Conservation (phyloP, 2,329 filamentous ascomycete species). For the Ophiostoma sp. region DNA sequence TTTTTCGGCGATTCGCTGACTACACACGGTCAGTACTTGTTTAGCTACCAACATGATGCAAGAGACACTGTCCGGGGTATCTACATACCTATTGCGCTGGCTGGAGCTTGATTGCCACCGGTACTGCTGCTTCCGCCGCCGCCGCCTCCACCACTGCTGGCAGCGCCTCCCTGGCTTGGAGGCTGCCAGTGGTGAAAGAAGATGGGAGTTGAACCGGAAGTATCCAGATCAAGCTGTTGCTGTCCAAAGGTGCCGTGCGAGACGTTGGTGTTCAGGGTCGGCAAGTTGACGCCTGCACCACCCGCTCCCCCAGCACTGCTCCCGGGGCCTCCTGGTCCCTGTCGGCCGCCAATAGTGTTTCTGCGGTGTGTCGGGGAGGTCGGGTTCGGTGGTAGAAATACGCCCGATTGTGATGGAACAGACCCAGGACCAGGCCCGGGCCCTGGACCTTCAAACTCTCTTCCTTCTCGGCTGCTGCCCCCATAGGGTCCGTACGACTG, state of each 20-base stretch:
- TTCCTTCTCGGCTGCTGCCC: conserved; percentile 32
- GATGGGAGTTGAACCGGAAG: conserved; percentile 59
- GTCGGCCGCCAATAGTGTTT: conserved; percentile 12
- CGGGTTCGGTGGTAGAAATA: conserved; percentile 42
- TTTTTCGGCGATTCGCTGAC: conserved; percentile 68
- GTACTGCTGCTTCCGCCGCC: conserved; percentile 2
- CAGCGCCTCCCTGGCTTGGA: conserved; percentile 47
- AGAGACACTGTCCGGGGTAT: not conserved
- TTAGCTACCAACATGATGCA: not conserved
- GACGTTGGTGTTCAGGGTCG: conserved; percentile 43
- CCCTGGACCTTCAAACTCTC: conserved; percentile 4
- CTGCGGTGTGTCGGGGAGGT: conserved; percentile 36
- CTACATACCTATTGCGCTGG: not conserved
- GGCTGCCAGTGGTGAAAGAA: conserved; percentile 95
- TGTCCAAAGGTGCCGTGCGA: conserved; percentile 42
- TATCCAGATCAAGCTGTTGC: conserved; percentile 54
- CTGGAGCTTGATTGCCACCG: not conserved
- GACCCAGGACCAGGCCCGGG: conserved; percentile 28
- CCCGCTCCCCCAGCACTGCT: not conserved
- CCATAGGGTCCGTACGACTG: conserved; percentile 41
- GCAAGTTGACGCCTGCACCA: conserved; percentile 33
- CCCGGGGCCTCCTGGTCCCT: conserved; percentile 21
- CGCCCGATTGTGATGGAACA: conserved; percentile 24
- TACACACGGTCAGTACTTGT: not conserved
- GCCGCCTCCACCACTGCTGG: conserved; percentile 32